A percentile compares a stretch with the other conserved stretches of the same genome.
These are phyloP conservation scores for Patellaria atrata DNA, from an alignment of 495 filamentous ascomycete species.

Conservation along the genomic window DNA sequence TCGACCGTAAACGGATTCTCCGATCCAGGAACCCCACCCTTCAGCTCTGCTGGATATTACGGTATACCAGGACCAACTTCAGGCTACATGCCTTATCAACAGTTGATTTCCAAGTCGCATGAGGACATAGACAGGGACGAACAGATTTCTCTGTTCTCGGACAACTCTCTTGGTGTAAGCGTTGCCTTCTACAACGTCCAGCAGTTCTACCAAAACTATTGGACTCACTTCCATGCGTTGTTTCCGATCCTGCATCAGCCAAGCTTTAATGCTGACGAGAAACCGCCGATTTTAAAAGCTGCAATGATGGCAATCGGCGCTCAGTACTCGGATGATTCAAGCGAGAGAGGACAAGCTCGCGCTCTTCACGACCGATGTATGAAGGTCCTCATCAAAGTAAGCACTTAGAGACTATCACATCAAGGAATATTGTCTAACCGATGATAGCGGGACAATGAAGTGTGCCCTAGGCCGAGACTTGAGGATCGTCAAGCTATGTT, in stretches of 20 bases:
- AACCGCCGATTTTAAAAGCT: conserved; percentile 27
- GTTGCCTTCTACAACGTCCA: conserved; percentile 15
- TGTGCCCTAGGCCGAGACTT: conserved; percentile 17
- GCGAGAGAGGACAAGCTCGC: conserved; percentile 25
- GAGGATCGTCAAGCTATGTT: conserved; percentile 24
- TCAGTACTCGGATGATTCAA: conserved; percentile 24
- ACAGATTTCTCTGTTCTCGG: conserved; percentile 16
- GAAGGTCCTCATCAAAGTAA: conserved; percentile 27
- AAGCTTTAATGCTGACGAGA: conserved; percentile 21
- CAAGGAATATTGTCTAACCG: conserved; percentile 4
- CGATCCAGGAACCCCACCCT: no score
- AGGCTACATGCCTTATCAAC: conserved; percentile 8
- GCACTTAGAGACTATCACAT: neutral
- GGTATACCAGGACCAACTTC: conserved; percentile 12
- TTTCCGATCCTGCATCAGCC: conserved; percentile 31
- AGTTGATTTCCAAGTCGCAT: conserved; percentile 11
- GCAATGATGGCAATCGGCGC: conserved; percentile 31
- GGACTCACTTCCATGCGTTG: conserved; percentile 29
- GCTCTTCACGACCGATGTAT: conserved; percentile 27
- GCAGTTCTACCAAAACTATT: conserved; percentile 31
- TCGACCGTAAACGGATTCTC: no score
- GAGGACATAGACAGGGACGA: conserved; percentile 18
- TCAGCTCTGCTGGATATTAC: no score
- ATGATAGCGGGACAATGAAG: conserved; percentile 13
- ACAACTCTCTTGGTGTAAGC: conserved; percentile 19